Base-by-base conservation (phyloP, 73 alveolate species). In the Breviolum minutum region DNA sequence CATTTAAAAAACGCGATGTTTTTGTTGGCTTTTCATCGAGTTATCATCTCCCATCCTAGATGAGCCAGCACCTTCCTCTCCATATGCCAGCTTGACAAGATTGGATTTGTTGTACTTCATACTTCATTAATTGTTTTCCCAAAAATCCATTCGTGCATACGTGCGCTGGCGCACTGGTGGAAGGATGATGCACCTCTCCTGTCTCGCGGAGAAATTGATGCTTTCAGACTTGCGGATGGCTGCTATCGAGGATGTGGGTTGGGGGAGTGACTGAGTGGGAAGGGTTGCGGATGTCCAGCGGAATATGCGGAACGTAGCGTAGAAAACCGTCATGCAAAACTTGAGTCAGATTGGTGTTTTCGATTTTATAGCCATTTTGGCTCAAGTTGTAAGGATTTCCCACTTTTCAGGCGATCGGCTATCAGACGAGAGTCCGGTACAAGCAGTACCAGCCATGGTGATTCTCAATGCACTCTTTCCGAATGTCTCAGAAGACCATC, bases 391-490 rank as follows among this genome's bases (percentile, higher is more conserved):
- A 40, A 40, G 54, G 54, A 40, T 40, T n/a, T n/a, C 54, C 0
- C 5, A 40, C 3, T 40, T 40, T 40, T 40, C 54, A 40, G 54
- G 54, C 54, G 54, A 40, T n/a, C n/a, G 54, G 54, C 54, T 40
- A 40, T 3, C 54, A 40, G 54, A 40, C 54, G 54, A 40, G 54
- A 40, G 54, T 40, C 54, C 54, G n/a, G 3, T 40, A 40, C 54
- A 40, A 40, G 5, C 54, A 40, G 5, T 2, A 40, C 54, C 86
- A 29, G 54, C 69, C 70, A 81, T 81, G 90, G 90, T 13, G 66
- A 48, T 81, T 16, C 69, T 81, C 48, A 24, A 81, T 81, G 70
- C 90, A 54, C 90, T 81, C 20, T 81, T 81, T 14, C 90, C 90
- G 70, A 14, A 16, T 16, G 32, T 81, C 71, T 8, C 90, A 6